A percentile compares a stretch with the other conserved stretches of the same genome.
Evolutionary conservation across 257 asterid species (phyloP).

Genomic region (Mitragyna speciosa): DNA sequence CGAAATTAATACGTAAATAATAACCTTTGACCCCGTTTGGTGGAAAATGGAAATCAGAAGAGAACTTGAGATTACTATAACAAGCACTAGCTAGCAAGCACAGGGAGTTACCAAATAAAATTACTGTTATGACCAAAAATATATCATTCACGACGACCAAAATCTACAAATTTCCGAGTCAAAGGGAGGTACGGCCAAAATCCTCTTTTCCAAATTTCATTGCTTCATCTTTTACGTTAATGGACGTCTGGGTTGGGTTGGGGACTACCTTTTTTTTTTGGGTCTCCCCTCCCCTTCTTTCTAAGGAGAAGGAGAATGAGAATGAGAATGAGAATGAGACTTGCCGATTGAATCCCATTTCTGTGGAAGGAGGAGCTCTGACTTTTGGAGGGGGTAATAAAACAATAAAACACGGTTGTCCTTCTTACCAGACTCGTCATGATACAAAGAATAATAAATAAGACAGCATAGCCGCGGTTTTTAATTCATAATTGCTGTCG

Average conservation of each 20-base stretch:
- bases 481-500: neutral
- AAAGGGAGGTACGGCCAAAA: neutral
- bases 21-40: neutral
- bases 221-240: neutral
- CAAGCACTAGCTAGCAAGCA: too few relatives aligned
- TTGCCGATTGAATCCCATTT: conserved; percentile 12
- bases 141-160: neutral
- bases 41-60: neutral
- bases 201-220: neutral
- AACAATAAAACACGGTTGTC: neutral
- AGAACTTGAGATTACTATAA: neutral
- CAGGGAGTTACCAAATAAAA: too few relatives aligned
- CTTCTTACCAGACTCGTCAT: too few relatives aligned
- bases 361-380: conserved; percentile 3
- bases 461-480: neutral
- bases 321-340: too few relatives aligned
- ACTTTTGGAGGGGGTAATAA: neutral
- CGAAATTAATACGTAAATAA: too few relatives aligned
- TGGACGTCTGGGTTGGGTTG: too few relatives aligned
- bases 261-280: too few relatives aligned
- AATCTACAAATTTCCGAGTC: neutral
- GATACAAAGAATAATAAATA: neutral
- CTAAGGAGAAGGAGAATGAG: neutral
- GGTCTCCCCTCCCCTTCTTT: neutral
- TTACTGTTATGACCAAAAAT: neutral